Evolutionary conservation across 108 stramenopile genomes (phyloP).

Genomic region (Thalassiosira profunda): DNA sequence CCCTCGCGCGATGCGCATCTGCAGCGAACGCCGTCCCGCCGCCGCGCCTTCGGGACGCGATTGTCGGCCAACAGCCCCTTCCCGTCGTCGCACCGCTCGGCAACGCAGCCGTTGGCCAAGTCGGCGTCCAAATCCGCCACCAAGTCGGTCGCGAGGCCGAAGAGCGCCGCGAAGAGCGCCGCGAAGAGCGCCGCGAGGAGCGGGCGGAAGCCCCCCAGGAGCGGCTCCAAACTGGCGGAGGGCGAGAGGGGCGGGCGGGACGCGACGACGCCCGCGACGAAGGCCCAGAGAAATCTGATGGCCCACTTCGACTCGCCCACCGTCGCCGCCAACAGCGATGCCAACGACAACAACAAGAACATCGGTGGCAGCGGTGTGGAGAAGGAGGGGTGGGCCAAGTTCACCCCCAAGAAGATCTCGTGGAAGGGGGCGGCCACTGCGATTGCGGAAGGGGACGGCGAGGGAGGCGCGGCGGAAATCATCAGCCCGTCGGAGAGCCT

Average conservation of each 20-base stretch:
- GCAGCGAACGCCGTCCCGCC: background rate
- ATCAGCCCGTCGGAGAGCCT: no score
- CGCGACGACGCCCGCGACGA: background rate
- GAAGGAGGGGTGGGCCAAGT: no score
- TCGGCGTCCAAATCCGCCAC: background rate
- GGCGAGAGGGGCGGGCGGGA: background rate
- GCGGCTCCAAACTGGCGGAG: background rate
- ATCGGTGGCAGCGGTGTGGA: no score
- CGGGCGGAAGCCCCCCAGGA: background rate
- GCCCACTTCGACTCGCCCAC: no score
- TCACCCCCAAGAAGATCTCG: no score
- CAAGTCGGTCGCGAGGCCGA: background rate
- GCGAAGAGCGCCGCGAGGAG: background rate
- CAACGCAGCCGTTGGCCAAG: background rate
- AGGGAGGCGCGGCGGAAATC: no score
- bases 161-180: no score
- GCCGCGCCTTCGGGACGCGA: background rate
- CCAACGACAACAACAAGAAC: no score
- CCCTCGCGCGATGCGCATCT: background rate
- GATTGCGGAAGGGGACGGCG: no score
- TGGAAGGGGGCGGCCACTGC: no score
- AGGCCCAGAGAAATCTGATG: background rate
- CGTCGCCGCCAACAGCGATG: no score
- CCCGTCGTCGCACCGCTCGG: background rate
- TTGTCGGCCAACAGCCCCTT: slow-evolving; percentile 4